Evolutionary conservation across 179 eudicot genomes (phyloP), one percentile per base, ranked within the genome.

Genomic region (Silene coronaria): DNA sequence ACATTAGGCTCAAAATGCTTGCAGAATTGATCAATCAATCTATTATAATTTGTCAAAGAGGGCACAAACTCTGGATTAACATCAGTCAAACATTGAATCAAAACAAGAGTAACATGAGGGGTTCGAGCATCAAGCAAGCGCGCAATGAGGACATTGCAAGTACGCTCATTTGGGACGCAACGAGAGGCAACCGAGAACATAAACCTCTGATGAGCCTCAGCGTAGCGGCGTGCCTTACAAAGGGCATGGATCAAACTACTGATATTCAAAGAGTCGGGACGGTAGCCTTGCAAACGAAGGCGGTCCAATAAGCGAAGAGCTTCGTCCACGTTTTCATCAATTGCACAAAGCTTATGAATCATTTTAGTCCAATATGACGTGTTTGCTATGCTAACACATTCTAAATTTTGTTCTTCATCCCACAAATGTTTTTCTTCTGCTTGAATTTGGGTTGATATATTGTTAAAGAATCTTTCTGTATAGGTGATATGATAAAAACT

Each of bases 121-220:
- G 84, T 75, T 58, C 19, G 74, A 10, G 84, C 79, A 71, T 80
- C 79, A 6, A 94, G 88, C 80, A 94, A 77, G 17, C 88, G 84
- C 2, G 98, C 96, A 61, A 92, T 86, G 53, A 94, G 76, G 11
- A 92, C 89, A 79, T 92, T 90, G 86, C 96, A 92, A 11, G 90
- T 95, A 26, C 91, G 91, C 73, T 90, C 89, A 62, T 92, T 91
- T 0, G 93, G 96, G 46, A 80, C 48, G 51, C 72, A 75, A 2
- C 73, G 66, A 4, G 89, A 81, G n/a, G 83, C 66, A n/a, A 90
- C 51, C 55, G 73, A 86, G 24, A 76, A 76, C 66, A 86, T 72
- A 45, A 92, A 80, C 11, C 85, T 87, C 12, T 75, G 84, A 69
- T 90, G 97, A 51, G 97, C 97, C 80, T 94, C 90, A 4, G 80